Evolutionary conservation across 208 protist genomes (phyloP), one percentile per base, ranked within the genome.

Genomic region (Angomonas ambiguus): DNA sequence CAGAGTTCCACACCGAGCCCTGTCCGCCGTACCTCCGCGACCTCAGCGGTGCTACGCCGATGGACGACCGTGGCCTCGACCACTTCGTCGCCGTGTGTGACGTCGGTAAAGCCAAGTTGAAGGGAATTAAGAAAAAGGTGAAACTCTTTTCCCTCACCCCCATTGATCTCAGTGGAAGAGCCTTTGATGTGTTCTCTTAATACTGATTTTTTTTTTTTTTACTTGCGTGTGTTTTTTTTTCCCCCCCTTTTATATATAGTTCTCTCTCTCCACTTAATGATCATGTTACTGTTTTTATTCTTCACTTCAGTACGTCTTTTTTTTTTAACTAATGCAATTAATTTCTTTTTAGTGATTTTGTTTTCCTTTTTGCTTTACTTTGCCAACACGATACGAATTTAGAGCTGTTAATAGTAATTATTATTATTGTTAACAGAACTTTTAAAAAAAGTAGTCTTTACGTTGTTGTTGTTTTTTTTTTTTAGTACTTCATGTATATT

Each of bases 131-230:
- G 11, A 49, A 88, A 38, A 65, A 72, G 1, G 77, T 88, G 42
- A 79, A 80, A 24, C 76, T 91, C 6, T 64, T 93, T 11, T 88
- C 79, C 5, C 74, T 88, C 11, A 74, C 79, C 18, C 84, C 82
- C 6, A 74, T 75, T n/a, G 82, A 74, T 60, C 53, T 88, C 2
- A 64, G 64, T 1, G 82, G 77, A n/a, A 68, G 79, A 3, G 69
- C 76, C 66, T 87, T 90, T 62, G 61, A 72, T 16, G 69, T 84
- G 51, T 84, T 80, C 56, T 25, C 51, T 20, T 6, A 22, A 8
- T 57, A 8, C 10, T 31, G 8, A 13, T 57, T 62, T 38, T 62
- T 62, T 62, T 38, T 33, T 62, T 62, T 41, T 42, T 62, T 16
- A 25, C 51, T 6, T 57, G 22, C 13, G 18, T 57, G 16, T 22